A percentile compares a stretch with the other conserved stretches of the same genome.
These are phyloP conservation scores for Tolypocladium ophioglossoides DNA, from an alignment of 2,329 filamentous ascomycete species.

Conservation along the genomic window DNA sequence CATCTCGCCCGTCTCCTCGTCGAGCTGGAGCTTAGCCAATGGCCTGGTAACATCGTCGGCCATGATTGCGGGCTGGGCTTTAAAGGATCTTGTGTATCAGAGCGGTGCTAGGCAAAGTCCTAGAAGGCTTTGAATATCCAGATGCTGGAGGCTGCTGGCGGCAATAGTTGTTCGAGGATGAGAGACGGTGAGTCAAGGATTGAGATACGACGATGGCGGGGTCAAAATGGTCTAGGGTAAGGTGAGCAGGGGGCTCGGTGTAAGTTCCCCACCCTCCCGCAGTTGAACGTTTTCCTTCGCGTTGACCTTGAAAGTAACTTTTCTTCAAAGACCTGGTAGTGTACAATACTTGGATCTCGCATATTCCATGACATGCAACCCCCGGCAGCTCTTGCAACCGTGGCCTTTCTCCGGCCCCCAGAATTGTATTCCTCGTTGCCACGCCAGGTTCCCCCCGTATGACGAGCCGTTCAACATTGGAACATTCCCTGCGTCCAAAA, in stretches of 20 bases:
- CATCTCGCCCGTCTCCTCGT: conserved; percentile 55
- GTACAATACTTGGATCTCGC: background rate
- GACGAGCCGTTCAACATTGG: too few relatives aligned
- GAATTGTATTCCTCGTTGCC: background rate
- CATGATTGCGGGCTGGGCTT: conserved; percentile 19
- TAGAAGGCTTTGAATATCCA: background rate
- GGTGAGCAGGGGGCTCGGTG: background rate
- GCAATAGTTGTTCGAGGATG: background rate
- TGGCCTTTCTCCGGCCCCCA: background rate
- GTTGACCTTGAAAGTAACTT: background rate
- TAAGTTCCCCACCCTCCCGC: background rate
- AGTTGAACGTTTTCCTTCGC: background rate
- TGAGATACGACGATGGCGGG: background rate
- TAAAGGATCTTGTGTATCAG: too few relatives aligned
- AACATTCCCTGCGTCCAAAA: background rate
- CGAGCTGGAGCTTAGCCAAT: conserved; percentile 47
- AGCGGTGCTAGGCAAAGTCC: background rate
- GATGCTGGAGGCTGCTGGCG: background rate
- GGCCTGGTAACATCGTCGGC: conserved; percentile 35
- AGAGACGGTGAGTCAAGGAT: background rate
- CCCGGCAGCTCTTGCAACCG: background rate
- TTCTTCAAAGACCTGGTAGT: too few relatives aligned
- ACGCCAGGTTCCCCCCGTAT: background rate
- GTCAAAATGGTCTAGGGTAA: background rate
- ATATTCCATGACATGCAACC: background rate